Base-by-base conservation (phyloP, 2,329 filamentous ascomycete species). In the Ascochyta koolunga region DNA sequence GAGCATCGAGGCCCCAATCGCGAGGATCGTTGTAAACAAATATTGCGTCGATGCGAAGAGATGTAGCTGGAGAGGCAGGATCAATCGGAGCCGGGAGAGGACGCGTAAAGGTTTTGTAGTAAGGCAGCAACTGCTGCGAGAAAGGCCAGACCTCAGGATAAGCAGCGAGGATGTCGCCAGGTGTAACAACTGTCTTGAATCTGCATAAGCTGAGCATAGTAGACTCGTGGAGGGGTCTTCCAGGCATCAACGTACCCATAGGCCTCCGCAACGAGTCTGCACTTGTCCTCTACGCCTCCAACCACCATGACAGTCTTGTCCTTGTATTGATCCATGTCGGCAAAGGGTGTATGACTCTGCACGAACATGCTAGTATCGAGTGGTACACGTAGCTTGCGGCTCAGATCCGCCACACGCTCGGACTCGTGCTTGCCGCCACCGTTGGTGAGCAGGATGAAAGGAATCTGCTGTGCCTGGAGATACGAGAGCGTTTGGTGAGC, bases 21-120 rank as follows among this genome's bases (percentile, higher is more conserved):
- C 95, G 86, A 3, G 95, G 93, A 75, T 98, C 95, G 73, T 96
- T 96, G 82, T 93, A 97, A 6, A 97, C 89, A 67, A 98, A 89
- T 24, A 98, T 86, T 24, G 93, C 92, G 69, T 96, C 91, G 63
- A 99, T 89, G 65, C 91, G 92, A 41, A 93, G 81, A 16, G 79
- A 82, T 13, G 78, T 77, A 0, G 74, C 75, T 2, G 74, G 80
- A 55, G 80, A 77, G 15, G 72, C 68, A 32, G 81, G 71, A 45
- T 78, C 75, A 59, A 83, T 78, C 11, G 79, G 79, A 8, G 62
- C 61, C 0, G 87, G 86, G 0, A 90, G 78, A 1, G 84, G 83
- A 32, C 82, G 81, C 15, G 84, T 80, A 51, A 83, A 84, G 6
- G 70, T 65, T 36, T 76, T 78, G 74, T 91, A 91, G 69, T 88